A percentile compares a stretch with the other conserved stretches of the same genome.
Conservation (phyloP, 2,329 filamentous ascomycete species). For the Pseudohalonectria lignicola region DNA sequence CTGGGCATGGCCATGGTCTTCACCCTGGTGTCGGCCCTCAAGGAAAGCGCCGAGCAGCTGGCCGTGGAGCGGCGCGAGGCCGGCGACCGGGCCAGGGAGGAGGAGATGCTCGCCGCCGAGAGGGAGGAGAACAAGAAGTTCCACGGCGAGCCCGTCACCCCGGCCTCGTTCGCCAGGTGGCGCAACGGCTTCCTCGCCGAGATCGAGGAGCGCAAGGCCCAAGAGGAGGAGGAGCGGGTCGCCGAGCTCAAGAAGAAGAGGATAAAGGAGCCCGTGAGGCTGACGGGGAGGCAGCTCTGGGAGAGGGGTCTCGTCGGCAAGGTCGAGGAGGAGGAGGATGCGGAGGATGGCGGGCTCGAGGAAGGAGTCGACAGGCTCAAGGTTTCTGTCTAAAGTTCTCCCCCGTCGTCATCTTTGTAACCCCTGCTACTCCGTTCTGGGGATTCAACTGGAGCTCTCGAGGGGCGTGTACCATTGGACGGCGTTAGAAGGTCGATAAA, state of each 20-base stretch:
- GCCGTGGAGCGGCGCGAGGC: constrained; percentile 62
- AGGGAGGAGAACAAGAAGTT: constrained; percentile 95
- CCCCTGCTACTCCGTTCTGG: no score
- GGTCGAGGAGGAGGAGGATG: constrained; percentile 55
- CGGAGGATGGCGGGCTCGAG: constrained; percentile 57
- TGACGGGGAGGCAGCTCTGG: constrained; percentile 70
- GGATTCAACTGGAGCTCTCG: no score
- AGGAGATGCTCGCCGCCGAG: constrained; percentile 50
- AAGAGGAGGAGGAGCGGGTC: constrained; percentile 63
- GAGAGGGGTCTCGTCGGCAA: constrained; percentile 61
- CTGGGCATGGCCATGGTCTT: constrained; percentile 98
- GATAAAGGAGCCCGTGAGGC: constrained; percentile 62
- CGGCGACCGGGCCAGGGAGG: constrained; percentile 45
- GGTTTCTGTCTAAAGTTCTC: constrained; percentile 40
- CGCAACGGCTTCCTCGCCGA: constrained; percentile 66
- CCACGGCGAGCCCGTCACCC: constrained; percentile 79
- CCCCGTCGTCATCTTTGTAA: background rate
- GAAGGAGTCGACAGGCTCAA: constrained; percentile 63
- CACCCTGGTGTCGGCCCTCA: constrained; percentile 74
- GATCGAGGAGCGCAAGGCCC: constrained; percentile 61
- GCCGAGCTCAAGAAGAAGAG: constrained; percentile 75
- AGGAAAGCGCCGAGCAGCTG: constrained; percentile 82
- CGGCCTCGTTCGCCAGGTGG: constrained; percentile 78
- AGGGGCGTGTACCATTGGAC: no score
- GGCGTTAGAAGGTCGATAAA: no score